Conservation (phyloP, 352 stramenopile species). For the Phytophthora rubi region DNA sequence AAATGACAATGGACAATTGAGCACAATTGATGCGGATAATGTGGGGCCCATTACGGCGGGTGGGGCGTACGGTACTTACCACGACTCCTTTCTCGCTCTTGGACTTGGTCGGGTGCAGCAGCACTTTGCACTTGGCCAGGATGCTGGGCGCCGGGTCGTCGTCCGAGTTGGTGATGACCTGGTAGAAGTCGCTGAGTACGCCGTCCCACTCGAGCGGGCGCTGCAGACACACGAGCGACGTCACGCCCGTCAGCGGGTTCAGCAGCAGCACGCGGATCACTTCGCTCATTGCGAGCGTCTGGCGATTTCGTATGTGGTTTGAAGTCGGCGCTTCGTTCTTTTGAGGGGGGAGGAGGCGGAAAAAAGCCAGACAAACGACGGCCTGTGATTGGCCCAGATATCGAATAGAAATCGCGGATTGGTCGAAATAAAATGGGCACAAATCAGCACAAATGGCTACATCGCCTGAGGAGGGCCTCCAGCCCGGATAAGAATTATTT, state of each 20-base stretch:
- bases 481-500: background rate
- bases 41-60: background rate
- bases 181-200: slow-evolving; percentile 84
- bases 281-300: slow-evolving; percentile 56
- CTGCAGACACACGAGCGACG: slow-evolving; percentile 82
- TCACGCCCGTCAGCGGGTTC: slow-evolving; percentile 68
- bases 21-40: background rate
- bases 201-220: slow-evolving; percentile 77
- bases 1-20: background rate
- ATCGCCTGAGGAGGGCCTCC: background rate
- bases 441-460: slow-evolving; percentile 4
- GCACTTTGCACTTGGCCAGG: slow-evolving; percentile 73
- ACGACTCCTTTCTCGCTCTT: slow-evolving; percentile 81
- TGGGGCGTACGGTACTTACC: slow-evolving; percentile 31
- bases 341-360: slow-evolving; percentile 9
- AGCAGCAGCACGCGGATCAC: slow-evolving; percentile 86
- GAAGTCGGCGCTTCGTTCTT: slow-evolving; percentile 1
- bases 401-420: background rate
- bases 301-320: slow-evolving; percentile 18
- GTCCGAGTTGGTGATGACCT: slow-evolving; percentile 84
- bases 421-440: background rate
- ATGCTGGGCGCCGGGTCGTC: slow-evolving; percentile 65
- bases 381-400: slow-evolving; percentile 7
- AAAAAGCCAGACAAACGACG: slow-evolving; percentile 24
- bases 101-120: slow-evolving; percentile 85